Base-by-base conservation (phyloP, 495 filamentous ascomycete species). In the Sabuloglossum arenarium region DNA sequence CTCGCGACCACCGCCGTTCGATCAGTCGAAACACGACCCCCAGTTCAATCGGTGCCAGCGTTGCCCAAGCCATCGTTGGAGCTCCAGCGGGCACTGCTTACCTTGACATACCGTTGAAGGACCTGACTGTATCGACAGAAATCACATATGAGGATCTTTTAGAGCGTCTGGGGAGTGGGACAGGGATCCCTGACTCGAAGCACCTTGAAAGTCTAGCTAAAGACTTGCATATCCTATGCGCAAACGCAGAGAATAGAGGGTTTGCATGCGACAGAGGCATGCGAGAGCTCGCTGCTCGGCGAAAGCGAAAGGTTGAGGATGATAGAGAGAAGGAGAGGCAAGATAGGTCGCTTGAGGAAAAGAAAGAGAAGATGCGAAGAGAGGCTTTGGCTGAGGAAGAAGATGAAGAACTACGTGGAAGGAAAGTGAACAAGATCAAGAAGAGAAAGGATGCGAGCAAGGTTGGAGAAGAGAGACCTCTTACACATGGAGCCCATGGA, bases 1-100 rank as follows among this genome's bases (percentile, higher is more conserved):
- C 56, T 23, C 75, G 80, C 57, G 80, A 81, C 61, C 76, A 71
- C 50, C 81, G 86, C 56, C 81, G 79, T 58, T 85, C 85, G 62
- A 80, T 82, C 56, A 90, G 85, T 63, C 82, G 87, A 61, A 90
- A 91, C 67, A 88, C 86, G 11, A 94, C 87, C 3, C 87, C 87
- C 37, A 81, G 72, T 59, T 84, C 83, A 39, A 77, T 73, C 60
- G 71, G 73, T 42, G 68, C 75, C 25, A 64, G 69, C 53, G 71
- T 65, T 46, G 64, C 67, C 30, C 67, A 76, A 54, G 70, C 72
- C 12, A 72, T 76, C 24, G 66, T 30, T 6, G 47, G 75, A 54
- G 73, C 80, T 24, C 69, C 73, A 30, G 74, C 79, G 59, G 77
- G 82, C 52, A 82, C 80, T 58, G 76, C 81, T 59, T 75, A 79